Evolutionary conservation across 2,329 filamentous ascomycete species (phyloP).

Genomic region (Sporothrix luriei): DNA sequence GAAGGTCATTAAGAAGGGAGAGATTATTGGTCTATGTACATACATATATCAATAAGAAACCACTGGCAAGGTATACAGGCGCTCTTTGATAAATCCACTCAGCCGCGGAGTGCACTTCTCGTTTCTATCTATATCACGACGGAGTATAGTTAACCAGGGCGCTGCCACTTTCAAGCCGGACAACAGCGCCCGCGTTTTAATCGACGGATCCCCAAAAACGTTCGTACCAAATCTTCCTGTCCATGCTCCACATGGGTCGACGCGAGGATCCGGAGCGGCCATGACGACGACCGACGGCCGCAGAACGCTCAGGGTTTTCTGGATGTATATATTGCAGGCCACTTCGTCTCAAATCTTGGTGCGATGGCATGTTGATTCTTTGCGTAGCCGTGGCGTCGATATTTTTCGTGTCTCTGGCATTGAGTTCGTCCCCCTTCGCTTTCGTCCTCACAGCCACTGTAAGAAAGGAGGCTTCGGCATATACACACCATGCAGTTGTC

Average conservation of each 20-base stretch:
- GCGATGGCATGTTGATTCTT: background rate
- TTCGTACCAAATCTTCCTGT: background rate
- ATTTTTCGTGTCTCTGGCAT: background rate
- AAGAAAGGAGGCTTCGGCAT: background rate
- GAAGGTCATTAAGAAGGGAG: too few species aligned
- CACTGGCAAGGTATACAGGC: too few species aligned
- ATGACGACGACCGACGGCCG: background rate
- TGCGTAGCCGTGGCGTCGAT: background rate
- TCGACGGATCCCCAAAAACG: constrained; percentile 24
- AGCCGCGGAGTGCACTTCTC: background rate
- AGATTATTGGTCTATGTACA: too few species aligned
- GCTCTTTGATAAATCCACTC: background rate
- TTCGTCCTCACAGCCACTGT: background rate
- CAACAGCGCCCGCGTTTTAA: constrained; percentile 10
- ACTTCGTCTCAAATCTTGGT: background rate
- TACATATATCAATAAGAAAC: background rate
- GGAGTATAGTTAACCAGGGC: constrained; percentile 21
- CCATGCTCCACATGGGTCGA: background rate
- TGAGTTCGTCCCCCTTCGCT: background rate
- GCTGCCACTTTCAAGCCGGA: constrained; percentile 9
- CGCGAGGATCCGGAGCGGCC: background rate
- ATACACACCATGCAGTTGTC: constrained; percentile 15
- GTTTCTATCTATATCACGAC: constrained; percentile 19
- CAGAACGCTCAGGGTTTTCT: background rate
- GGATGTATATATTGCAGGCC: background rate